Percentiles rank a stretch among this genome's conserved stretches.
Conservation (phyloP, 1,139 yeast genomes). For the Scheffersomyces segobiensis region DNA sequence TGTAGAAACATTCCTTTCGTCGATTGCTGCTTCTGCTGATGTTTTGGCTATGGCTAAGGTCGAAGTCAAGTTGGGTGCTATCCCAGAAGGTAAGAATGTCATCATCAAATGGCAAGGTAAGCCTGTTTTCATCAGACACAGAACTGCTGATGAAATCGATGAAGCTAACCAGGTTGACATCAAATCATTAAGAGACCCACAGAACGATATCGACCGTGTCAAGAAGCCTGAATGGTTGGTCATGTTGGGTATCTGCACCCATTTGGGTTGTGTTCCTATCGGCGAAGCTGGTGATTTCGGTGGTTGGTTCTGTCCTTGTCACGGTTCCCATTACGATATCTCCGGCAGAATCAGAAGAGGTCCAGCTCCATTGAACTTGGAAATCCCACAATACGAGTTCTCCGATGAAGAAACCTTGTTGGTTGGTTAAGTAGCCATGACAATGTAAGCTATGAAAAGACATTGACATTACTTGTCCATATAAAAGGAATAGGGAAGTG, state of each 20-base stretch:
- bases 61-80: slow-evolving; percentile 90
- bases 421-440: slow-evolving; percentile 47
- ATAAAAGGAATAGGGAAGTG: not conserved
- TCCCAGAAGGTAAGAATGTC: slow-evolving; percentile 97
- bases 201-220: slow-evolving; percentile 90
- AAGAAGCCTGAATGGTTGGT: slow-evolving; percentile 97
- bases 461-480: not conserved
- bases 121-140: slow-evolving; percentile 99
- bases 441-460: slow-evolving; percentile 1
- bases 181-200: slow-evolving; percentile 85
- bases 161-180: slow-evolving; percentile 89
- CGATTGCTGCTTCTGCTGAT: slow-evolving; percentile 98
- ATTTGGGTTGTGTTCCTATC: slow-evolving; percentile 99
- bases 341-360: slow-evolving; percentile 99
- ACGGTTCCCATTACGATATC: slow-evolving; percentile 99
- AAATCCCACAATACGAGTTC: slow-evolving; percentile 90
- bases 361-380: slow-evolving; percentile 99
- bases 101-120: slow-evolving; percentile 99
- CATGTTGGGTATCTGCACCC: slow-evolving; percentile 99
- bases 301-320: slow-evolving; percentile 99
- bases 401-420: slow-evolving; percentile 75
- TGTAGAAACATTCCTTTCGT: slow-evolving; percentile 88
- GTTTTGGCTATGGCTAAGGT: slow-evolving; percentile 99
- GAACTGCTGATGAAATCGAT: slow-evolving; percentile 88
- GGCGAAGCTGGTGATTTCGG: slow-evolving; percentile 99